phyloP scores from a whole-genome alignment of 2,329 filamentous ascomycete species.

The Pyrenophora tritici-repentis region DNA sequence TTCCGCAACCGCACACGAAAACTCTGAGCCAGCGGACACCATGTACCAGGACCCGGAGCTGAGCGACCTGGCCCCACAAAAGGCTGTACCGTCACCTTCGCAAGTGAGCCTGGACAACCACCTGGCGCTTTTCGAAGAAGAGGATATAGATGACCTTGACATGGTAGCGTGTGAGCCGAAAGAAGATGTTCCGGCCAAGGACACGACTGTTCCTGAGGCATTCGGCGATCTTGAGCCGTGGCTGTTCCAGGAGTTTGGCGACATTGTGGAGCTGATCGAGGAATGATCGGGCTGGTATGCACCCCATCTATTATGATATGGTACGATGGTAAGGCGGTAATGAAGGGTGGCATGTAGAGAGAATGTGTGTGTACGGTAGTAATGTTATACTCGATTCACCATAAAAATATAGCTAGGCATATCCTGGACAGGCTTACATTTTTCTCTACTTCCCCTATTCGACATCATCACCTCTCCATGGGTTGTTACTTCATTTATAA shows the following conservation, averaged over 20 bases:
- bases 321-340: too few species aligned
- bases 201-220: constrained; percentile 22
- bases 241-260: constrained; percentile 48
- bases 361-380: too few species aligned
- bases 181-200: not conserved
- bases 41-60: too few species aligned
- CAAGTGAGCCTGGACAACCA: not conserved
- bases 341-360: too few species aligned
- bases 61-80: not conserved
- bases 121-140: not conserved
- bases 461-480: too few species aligned
- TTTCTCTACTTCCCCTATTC: too few species aligned
- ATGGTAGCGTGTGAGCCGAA: not conserved
- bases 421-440: too few species aligned
- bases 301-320: too few species aligned
- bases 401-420: too few species aligned
- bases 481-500: too few species aligned
- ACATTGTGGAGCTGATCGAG: constrained; percentile 47
- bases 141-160: not conserved
- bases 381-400: too few species aligned
- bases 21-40: not conserved
- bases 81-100: not conserved
- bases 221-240: constrained; percentile 46
- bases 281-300: constrained; percentile 6
- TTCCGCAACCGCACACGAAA: not conserved